phyloP scores from a whole-genome alignment of 805 yeast genomes.

The Kodamaea neixiangensis region DNA sequence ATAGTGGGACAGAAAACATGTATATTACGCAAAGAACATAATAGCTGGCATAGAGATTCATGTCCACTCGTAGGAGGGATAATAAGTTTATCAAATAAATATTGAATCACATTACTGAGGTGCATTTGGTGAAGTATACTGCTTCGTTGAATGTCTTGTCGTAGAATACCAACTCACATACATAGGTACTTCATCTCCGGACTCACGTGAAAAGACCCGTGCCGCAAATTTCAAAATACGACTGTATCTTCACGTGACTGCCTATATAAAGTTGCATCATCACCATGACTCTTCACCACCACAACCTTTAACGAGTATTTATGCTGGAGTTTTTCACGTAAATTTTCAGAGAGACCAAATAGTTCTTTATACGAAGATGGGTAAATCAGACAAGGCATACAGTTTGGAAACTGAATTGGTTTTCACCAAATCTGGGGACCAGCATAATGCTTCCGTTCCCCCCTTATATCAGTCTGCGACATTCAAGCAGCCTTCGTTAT shows the following conservation, averaged over 20 bases:
- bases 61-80: neutral
- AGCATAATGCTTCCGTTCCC: conserved; percentile 76
- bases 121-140: neutral
- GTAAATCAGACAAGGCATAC: conserved; percentile 29
- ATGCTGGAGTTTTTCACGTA: neutral
- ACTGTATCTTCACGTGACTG: conserved; percentile 10
- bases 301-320: conserved; percentile 3
- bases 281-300: conserved; percentile 7
- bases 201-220: neutral
- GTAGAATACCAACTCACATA: neutral
- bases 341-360: neutral
- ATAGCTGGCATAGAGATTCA: neutral
- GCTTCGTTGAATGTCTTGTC: neutral
- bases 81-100: no score
- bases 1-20: conserved; percentile 24
- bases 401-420: conserved; percentile 72
- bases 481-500: conserved; percentile 74
- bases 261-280: conserved; percentile 8
- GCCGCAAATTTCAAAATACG: conserved; percentile 1
- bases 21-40: neutral
- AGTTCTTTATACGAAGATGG: neutral
- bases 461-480: conserved; percentile 96
- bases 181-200: neutral
- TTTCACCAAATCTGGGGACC: conserved; percentile 59
- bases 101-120: neutral